Evolutionary conservation across 306 rosid species (phyloP).

Genomic region (Abrus precatorius): DNA sequence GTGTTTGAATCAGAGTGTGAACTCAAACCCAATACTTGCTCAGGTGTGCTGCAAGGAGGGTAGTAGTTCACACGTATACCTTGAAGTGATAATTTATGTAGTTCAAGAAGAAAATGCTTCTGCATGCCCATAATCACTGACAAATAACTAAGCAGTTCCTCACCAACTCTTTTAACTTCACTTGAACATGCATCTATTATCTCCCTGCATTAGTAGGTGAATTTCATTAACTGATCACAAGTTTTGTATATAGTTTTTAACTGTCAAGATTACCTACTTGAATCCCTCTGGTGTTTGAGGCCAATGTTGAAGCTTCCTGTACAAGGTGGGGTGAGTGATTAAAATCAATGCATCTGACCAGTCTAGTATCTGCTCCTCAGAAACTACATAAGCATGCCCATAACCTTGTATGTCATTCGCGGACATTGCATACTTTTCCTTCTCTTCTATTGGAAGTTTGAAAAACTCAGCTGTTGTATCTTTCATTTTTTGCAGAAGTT

Average conservation of each 20-base stretch:
- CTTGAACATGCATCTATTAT: conserved; percentile 35
- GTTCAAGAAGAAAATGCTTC: conserved; percentile 49
- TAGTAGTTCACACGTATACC: conserved; percentile 50
- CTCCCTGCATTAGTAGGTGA: conserved; percentile 41
- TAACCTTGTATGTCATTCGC: conserved; percentile 51
- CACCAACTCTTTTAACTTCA: too few relatives aligned
- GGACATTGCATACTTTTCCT: conserved; percentile 41
- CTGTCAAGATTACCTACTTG: conserved; percentile 34
- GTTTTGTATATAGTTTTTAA: neutral
- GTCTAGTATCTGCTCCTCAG: conserved; percentile 57
- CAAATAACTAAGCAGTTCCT: conserved; percentile 24
- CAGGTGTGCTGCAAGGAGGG: conserved; percentile 61
- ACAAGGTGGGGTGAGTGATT: conserved; percentile 29
- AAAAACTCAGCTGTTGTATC: conserved; percentile 21
- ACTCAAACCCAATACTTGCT: conserved; percentile 57
- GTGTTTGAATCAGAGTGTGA: conserved; percentile 61
- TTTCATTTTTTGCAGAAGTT: conserved; percentile 48
- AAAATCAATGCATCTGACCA: conserved; percentile 50
- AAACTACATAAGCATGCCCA: conserved; percentile 48
- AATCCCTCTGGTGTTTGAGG: conserved; percentile 50
- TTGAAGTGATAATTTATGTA: conserved; percentile 46
- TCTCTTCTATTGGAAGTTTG: too few relatives aligned
- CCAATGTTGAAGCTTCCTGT: conserved; percentile 50
- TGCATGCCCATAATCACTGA: conserved; percentile 53
- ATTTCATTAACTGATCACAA: neutral